Base-by-base conservation (phyloP, 2,329 filamentous ascomycete species). In the Zymoseptoria crescenta region DNA sequence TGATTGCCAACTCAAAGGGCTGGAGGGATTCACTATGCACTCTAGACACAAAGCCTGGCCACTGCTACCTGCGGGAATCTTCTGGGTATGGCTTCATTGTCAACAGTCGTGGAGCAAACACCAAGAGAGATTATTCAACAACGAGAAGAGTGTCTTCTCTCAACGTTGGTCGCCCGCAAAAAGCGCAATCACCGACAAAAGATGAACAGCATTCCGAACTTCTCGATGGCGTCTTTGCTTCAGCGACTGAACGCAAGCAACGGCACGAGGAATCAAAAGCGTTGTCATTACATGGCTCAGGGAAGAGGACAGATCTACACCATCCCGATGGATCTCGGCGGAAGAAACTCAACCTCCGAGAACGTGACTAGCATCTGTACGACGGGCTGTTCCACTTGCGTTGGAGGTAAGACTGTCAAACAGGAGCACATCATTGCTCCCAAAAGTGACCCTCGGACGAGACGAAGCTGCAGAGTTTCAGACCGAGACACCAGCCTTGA, bases 351-450 rank as follows among this genome's bases (percentile, higher is more conserved):
- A 4, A 30, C 13, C 6, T 19, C n/a, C 1, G 19, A 41, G 4
- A n/a, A 57, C 21, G 35, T 19, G 19, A 52, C 29, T 2, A 48
- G 28, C n/a, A 57, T 57, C 16, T 20, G 56, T 27, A 57, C 50
- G 9, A 48, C 27, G 8, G 56, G 56, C 50, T 57, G 50, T 28
- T n/a, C 19, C 4, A 53, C 56, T 9, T 57, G 56, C 27, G 56
- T 57, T 16, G 56, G 56, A 24, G 35, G 35, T 45, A n/a, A 45
- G 35, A 24, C 4, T 45, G 35, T 4, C 13, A 45, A 16, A 16
- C 16, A 16, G 35, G 35, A 45, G n/a, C 13, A 45, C 35, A 16
- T 16, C 35, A 13, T 16, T 16, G 2, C 24, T 24, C 4, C 4
- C 24, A 24, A 24, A 4, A 24, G 24, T 24, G 24, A 3, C 24